phyloP scores from a whole-genome alignment of 345 rosid species.

The Eucalyptus decipiens region DNA sequence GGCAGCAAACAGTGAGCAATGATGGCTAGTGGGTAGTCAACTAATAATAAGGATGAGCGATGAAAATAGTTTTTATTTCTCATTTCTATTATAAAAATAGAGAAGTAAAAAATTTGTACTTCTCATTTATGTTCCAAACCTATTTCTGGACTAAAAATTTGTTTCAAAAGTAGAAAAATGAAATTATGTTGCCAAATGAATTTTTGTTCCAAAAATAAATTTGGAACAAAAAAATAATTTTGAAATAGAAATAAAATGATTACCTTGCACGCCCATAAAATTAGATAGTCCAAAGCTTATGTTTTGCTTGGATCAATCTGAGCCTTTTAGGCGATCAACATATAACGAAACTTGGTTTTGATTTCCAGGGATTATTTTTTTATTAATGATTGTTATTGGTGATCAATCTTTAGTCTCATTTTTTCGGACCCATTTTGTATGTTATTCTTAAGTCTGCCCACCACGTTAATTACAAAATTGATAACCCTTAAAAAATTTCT shows the following conservation, averaged over 20 bases:
- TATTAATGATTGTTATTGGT: not conserved
- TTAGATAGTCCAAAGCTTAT: not conserved
- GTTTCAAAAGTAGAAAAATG: accelerated
- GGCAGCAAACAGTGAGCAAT: accelerated
- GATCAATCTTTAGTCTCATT: not conserved
- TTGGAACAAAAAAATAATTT: accelerated
- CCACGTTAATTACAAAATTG: not conserved
- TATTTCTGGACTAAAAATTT: too few species aligned
- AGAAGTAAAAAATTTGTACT: too few species aligned
- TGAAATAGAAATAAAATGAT: accelerated
- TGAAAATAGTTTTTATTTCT: accelerated
- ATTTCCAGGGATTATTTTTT: not conserved
- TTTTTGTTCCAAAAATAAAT: accelerated
- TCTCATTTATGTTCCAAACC: accelerated
- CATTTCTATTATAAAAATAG: too few species aligned
- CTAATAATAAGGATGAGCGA: accelerated
- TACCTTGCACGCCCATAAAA: accelerated
- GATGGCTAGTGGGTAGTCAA: too few species aligned
- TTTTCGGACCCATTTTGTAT: not conserved
- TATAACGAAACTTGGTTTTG: not conserved
- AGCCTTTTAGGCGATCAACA: not conserved
- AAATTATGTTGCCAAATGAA: too few species aligned
- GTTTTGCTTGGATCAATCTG: not conserved
- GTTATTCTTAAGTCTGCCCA: not conserved
- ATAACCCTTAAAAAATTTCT: not conserved